Evolutionary conservation across 2,329 filamentous ascomycete species (phyloP).

Genomic region (Cercospora zeina): DNA sequence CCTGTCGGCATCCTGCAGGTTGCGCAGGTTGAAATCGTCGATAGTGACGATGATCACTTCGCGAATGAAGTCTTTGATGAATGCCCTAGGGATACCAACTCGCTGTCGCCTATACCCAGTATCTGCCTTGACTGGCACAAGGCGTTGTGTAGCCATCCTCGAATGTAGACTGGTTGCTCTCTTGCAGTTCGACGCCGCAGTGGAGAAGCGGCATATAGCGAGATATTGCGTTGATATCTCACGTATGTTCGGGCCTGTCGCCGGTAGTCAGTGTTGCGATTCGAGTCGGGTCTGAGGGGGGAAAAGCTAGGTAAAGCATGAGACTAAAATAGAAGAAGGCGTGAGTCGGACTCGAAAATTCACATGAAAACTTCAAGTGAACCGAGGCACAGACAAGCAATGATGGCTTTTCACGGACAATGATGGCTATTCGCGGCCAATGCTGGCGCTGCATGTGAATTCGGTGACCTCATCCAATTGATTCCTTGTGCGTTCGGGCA

Average conservation of each 20-base stretch:
- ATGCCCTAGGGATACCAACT: not conserved
- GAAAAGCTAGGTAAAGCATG: not conserved
- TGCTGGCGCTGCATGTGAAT: not conserved
- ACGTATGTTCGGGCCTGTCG: not conserved
- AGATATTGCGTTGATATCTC: not conserved
- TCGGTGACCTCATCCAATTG: not conserved
- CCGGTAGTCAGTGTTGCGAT: not conserved
- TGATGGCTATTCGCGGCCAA: not conserved
- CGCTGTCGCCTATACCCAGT: constrained; percentile 2
- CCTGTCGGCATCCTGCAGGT: not conserved
- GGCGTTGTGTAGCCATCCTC: not conserved
- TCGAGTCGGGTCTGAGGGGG: not conserved
- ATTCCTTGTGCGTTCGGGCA: not conserved
- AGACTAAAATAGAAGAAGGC: not conserved
- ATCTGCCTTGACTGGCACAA: not conserved
- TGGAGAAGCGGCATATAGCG: not conserved
- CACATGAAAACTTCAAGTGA: constrained; percentile 7
- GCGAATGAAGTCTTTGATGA: not conserved
- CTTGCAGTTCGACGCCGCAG: not conserved
- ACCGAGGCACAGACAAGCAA: not conserved
- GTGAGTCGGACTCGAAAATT: not conserved
- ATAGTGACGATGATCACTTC: not conserved
- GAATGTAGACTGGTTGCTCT: not conserved
- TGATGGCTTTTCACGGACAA: not conserved
- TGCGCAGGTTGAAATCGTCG: constrained; percentile 3